Conservation (phyloP, 78 protist genomes). For the Cyanophora paradoxa region DNA sequence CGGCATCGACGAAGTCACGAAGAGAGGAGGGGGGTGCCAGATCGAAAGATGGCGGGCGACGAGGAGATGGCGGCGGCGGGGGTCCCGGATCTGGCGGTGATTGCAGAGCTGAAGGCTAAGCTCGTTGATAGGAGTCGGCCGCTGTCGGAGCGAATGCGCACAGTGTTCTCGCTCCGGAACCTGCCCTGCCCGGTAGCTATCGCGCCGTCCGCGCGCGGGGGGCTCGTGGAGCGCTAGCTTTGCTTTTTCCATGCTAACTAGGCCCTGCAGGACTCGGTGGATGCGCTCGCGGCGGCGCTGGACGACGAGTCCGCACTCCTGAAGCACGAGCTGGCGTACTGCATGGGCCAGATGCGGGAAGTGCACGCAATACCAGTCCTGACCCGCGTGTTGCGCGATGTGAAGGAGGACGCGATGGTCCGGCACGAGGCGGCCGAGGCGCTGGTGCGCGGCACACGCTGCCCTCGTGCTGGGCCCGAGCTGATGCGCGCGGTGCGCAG, state of each 20-base stretch:
- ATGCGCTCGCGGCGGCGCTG: no score
- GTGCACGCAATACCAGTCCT: not conserved
- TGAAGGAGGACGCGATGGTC: conserved; percentile 22
- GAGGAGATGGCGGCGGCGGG: no score
- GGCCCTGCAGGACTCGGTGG: no score
- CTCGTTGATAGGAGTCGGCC: not conserved
- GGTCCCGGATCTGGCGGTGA: no score
- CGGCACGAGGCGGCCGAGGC: not conserved
- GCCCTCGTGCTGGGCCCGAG: conserved; percentile 46
- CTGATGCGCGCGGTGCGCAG: conserved; percentile 76
- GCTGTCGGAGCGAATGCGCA: not conserved
- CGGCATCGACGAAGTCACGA: no score
- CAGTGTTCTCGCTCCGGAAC: not conserved
- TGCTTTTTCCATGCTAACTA: no score
- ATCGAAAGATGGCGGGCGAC: no score
- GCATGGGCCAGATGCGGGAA: conserved; percentile 48
- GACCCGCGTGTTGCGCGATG: not conserved
- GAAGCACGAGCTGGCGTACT: conserved; percentile 53
- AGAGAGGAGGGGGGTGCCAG: no score
- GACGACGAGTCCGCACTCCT: conserved; percentile 40
- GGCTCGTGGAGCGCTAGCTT: not conserved
- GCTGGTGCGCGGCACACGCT: not conserved
- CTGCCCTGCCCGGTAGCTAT: not conserved
- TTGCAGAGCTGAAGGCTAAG: not conserved
- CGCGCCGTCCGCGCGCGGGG: not conserved